Conservation (phyloP, 768 basidiomycete genomes). For the Kwoniella sp. region DNA sequence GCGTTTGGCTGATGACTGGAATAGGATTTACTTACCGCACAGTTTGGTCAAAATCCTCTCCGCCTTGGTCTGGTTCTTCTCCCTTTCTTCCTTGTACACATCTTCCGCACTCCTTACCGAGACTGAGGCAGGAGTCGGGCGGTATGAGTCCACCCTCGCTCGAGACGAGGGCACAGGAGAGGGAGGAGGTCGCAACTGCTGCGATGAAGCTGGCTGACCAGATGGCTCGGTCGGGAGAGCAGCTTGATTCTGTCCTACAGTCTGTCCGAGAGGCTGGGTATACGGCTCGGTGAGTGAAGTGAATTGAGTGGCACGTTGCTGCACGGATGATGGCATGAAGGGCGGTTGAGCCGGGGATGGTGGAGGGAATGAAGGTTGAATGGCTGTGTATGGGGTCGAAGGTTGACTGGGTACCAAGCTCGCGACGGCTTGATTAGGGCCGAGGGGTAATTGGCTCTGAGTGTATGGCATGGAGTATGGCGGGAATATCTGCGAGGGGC, state of each 20-base stretch:
- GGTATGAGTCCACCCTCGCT: neutral
- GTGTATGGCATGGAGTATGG: neutral
- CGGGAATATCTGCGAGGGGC: neutral
- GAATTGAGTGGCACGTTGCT: neutral
- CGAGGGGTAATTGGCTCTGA: neutral
- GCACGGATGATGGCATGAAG: neutral
- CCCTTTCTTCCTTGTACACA: slow-evolving; percentile 3
- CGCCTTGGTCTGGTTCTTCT: slow-evolving; percentile 1
- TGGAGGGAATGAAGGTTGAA: neutral
- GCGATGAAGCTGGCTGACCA: neutral
- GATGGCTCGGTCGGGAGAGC: no score
- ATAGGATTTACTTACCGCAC: neutral
- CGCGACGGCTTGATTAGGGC: no score
- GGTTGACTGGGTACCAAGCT: no score
- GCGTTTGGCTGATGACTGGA: no score
- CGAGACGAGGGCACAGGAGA: neutral
- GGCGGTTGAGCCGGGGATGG: neutral
- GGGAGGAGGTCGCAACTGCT: neutral
- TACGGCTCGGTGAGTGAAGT: neutral
- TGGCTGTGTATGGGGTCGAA: neutral
- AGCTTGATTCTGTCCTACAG: neutral
- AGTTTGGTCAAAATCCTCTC: slow-evolving; percentile 11
- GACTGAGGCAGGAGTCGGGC: neutral
- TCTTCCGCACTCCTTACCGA: slow-evolving; percentile 11
- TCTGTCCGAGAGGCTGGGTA: neutral